phyloP scores from a whole-genome alignment of 768 basidiomycete species.

The Rhodotorula toruloides region DNA sequence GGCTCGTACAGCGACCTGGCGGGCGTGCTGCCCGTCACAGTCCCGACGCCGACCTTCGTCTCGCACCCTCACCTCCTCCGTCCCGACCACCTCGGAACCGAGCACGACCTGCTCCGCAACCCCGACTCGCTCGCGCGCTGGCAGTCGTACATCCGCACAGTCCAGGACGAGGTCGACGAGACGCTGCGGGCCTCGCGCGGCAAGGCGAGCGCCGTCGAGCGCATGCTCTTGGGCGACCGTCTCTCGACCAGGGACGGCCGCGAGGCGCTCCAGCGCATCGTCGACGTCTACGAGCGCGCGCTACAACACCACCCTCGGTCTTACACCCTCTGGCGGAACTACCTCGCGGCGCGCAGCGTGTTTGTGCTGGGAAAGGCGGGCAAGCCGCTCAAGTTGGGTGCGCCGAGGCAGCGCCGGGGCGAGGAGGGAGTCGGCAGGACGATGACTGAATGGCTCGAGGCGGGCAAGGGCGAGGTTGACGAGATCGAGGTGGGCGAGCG shows the following conservation, averaged over 20 bases:
- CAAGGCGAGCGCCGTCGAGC: conserved; percentile 49
- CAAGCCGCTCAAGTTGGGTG: conserved; percentile 65
- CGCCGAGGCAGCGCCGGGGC: conserved; percentile 81
- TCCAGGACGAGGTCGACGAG: conserved; percentile 61
- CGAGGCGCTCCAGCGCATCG: conserved; percentile 71
- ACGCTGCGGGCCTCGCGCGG: conserved; percentile 35
- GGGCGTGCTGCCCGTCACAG: conserved; percentile 71
- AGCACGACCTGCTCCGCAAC: conserved; percentile 89
- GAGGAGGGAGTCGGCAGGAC: conserved; percentile 50
- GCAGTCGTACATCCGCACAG: conserved; percentile 76
- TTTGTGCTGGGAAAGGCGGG: conserved; percentile 67
- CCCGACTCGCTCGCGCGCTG: conserved; percentile 85
- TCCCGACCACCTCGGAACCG: conserved; percentile 70
- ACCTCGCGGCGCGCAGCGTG: conserved; percentile 72
- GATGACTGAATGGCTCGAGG: conserved; percentile 36
- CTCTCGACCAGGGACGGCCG: conserved; percentile 68
- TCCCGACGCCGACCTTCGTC: conserved; percentile 72
- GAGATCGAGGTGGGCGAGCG: conserved; percentile 35
- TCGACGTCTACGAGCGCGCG: conserved; percentile 90
- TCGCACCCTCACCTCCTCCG: conserved; percentile 72
- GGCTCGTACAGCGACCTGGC: conserved; percentile 45
- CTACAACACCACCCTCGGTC: conserved; percentile 77
- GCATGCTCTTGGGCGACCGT: conserved; percentile 61
- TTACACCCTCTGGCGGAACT: conserved; percentile 94
- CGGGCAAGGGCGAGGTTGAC: conserved; percentile 45